Conservation (phyloP, 2,329 filamentous ascomycete species). For the Fusarium bactridioides region DNA sequence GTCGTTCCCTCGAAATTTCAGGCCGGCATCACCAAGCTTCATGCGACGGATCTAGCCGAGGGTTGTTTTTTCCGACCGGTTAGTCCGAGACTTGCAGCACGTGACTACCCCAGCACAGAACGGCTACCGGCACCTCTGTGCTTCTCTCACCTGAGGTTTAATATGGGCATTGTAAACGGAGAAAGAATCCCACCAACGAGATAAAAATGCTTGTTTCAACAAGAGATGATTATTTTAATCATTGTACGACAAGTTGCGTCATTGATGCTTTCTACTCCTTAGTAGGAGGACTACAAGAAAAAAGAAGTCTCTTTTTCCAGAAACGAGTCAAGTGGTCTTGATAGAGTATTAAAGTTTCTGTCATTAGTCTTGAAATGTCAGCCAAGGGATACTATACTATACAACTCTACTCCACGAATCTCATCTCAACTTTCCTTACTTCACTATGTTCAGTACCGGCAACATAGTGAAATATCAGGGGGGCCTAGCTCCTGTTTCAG, state of each 20-base stretch:
- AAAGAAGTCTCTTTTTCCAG: neutral
- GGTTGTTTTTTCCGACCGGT: conserved; percentile 30
- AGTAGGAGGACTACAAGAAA: neutral
- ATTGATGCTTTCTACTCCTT: neutral
- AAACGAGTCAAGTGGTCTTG: neutral
- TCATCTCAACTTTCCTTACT: neutral
- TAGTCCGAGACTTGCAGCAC: conserved; percentile 15
- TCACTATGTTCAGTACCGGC: neutral
- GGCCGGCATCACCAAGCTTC: conserved; percentile 26
- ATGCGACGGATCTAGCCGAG: conserved; percentile 14
- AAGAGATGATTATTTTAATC: neutral
- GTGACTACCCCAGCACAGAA: conserved; percentile 2
- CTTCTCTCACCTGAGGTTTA: conserved; percentile 11
- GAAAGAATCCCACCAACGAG: conserved; percentile 31
- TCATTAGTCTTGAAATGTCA: neutral
- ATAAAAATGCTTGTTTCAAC: conserved; percentile 18
- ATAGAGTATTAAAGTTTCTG: neutral
- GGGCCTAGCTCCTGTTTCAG: conserved; percentile 29
- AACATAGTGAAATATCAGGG: conserved; percentile 29
- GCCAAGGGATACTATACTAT: neutral
- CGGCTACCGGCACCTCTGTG: conserved; percentile 19
- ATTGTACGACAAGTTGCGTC: conserved; percentile 3
- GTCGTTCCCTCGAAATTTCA: conserved; percentile 36
- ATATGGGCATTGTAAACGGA: conserved; percentile 10
- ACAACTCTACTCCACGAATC: neutral